phyloP scores from a whole-genome alignment of 345 rosid genomes.

The Eutrema yunnanense region DNA sequence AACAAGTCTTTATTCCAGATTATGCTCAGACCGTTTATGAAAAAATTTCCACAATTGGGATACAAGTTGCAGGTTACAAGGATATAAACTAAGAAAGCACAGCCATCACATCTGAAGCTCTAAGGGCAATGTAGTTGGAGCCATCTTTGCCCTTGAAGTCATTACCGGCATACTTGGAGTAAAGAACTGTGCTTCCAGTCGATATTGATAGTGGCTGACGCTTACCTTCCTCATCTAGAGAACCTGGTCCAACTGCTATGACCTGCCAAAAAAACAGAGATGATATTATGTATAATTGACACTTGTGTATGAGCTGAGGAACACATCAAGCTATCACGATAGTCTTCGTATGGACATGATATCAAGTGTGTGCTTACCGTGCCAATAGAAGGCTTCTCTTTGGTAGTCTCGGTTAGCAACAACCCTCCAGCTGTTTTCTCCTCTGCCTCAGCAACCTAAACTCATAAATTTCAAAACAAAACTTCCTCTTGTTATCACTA shows the following conservation, averaged over 20 bases:
- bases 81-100: slow-evolving; percentile 59
- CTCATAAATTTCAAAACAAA: slow-evolving; percentile 2
- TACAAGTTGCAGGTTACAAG: slow-evolving; percentile 16
- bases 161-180: slow-evolving; percentile 89
- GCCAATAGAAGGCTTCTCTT: slow-evolving; percentile 94
- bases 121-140: slow-evolving; percentile 67
- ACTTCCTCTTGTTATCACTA: neutral
- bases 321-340: neutral
- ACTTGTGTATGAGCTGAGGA: neutral
- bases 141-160: slow-evolving; percentile 85
- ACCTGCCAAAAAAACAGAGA: slow-evolving; percentile 41
- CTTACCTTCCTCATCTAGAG: slow-evolving; percentile 77
- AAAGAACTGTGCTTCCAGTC: slow-evolving; percentile 72
- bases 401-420: slow-evolving; percentile 72
- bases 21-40: slow-evolving; percentile 16
- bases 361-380: slow-evolving; percentile 34
- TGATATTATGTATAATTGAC: neutral
- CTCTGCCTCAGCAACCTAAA: slow-evolving; percentile 85
- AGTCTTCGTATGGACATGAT: neutral
- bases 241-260: slow-evolving; percentile 78
- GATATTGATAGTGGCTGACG: slow-evolving; percentile 41
- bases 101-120: slow-evolving; percentile 90
- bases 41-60: slow-evolving; percentile 25
- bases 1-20: slow-evolving; percentile 17
- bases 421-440: slow-evolving; percentile 94